Percentiles rank a stretch among this genome's conserved stretches.
Conservation (phyloP, 441 rosid genomes). For the Arabidopsis lyrata region DNA sequence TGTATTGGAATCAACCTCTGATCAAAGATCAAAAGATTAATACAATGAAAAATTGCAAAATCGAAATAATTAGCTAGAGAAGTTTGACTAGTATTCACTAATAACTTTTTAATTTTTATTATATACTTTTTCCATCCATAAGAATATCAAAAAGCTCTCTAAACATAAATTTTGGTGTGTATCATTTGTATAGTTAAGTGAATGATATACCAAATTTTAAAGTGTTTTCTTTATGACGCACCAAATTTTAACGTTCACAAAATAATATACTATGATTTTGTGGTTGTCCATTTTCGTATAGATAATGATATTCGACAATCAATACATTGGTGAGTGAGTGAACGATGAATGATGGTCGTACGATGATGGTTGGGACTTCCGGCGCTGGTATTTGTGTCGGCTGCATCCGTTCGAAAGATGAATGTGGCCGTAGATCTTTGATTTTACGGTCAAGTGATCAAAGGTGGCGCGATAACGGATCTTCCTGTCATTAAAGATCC, state of each 20-base stretch:
- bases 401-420: too few relatives aligned
- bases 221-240: not conserved
- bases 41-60: too few relatives aligned
- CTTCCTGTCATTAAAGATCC: not conserved
- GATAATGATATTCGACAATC: not conserved
- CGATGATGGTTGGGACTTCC: not conserved
- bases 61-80: too few relatives aligned
- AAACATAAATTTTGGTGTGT: not conserved
- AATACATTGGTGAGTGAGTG: not conserved
- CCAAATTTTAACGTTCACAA: not conserved
- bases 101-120: not conserved
- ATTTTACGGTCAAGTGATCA: not conserved
- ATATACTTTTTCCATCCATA: conserved; percentile 1
- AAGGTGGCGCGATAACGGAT: not conserved
- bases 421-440: too few relatives aligned
- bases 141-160: conserved; percentile 18
- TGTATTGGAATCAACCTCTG: too few relatives aligned
- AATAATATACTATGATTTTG: not conserved
- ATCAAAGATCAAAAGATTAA: too few relatives aligned
- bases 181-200: not conserved
- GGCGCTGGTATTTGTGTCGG: not conserved
- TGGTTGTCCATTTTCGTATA: not conserved
- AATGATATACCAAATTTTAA: not conserved
- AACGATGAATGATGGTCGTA: not conserved
- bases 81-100: not conserved